phyloP scores from a whole-genome alignment of 176 grass and related monocot species.

The Aegilops bicornis region DNA sequence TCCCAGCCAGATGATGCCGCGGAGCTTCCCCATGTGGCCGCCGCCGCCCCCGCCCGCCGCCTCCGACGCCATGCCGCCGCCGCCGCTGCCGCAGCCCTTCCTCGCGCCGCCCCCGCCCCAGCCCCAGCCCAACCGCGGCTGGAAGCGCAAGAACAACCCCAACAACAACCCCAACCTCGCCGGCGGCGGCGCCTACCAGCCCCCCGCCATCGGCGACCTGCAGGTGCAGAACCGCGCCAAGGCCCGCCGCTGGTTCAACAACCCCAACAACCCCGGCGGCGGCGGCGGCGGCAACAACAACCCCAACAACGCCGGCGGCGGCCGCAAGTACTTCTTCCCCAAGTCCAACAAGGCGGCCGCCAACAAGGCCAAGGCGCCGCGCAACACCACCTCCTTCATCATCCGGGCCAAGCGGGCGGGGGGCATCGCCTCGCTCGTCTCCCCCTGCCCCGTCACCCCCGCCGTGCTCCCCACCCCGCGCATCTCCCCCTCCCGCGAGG shows the following conservation, averaged over 20 bases:
- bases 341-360: constrained; percentile 28
- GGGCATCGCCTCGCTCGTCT: constrained; percentile 83
- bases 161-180: constrained; percentile 17
- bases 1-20: constrained; percentile 57
- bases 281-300: constrained; percentile 23
- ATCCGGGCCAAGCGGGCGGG: constrained; percentile 87
- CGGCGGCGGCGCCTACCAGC: constrained; percentile 46
- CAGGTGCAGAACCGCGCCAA: constrained; percentile 90
- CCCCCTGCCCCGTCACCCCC: constrained; percentile 77
- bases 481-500: constrained; percentile 80
- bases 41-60: constrained; percentile 16
- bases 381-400: constrained; percentile 93
- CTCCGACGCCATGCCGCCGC: constrained; percentile 19
- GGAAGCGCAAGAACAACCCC: constrained; percentile 46
- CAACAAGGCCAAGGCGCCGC: constrained; percentile 63
- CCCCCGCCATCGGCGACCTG: constrained; percentile 66
- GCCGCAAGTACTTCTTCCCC: constrained; percentile 59
- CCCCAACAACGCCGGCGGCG: not conserved
- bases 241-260: constrained; percentile 80
- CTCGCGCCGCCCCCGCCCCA: constrained; percentile 17
- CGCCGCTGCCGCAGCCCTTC: constrained; percentile 18
- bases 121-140: constrained; percentile 38
- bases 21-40: constrained; percentile 57
- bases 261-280: constrained; percentile 1
- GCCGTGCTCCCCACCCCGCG: constrained; percentile 77